Base-by-base conservation (phyloP, 2,329 filamentous ascomycete genomes). In the Madurella fahalii region DNA sequence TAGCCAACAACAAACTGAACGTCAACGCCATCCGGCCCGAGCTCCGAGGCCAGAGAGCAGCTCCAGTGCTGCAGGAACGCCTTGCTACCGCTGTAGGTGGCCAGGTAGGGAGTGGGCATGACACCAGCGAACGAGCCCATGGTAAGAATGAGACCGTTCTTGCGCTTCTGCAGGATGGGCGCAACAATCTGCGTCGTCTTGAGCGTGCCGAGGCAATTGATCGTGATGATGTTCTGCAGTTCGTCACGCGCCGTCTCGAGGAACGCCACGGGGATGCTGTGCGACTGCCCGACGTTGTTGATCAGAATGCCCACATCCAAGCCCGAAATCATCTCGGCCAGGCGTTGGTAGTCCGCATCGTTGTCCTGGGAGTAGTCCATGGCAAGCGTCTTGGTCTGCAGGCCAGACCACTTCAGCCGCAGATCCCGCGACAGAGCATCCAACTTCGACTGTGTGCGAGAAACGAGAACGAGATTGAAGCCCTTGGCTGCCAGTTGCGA, bases 1-100 rank as follows among this genome's bases (percentile, higher is more conserved):
- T 99, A 95, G 64, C 88, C 91, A 63, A 97, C 82, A 30, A 95
- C 86, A 47, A 97, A 83, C 72, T 97, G 86, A n/a, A 96, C 91
- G 60, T 90, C 86, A 40, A 99, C 84, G 54, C 90, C 89, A 64
- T 89, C 80, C 1, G 86, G 83, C 59, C 87, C 83, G 31, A 99
- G 81, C 73, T 99, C 94, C 13, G 86, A 82, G 1, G 87, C 89
- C 13, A 99, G 81, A 11, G 94, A 85, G 5, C 85, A 87, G 62
- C 89, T 96, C 94, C 94, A 99, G 68, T 95, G 87, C 74, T 97
- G 93, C 47, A 99, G 80, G 81, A 99, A 99, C 1, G 94, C 93
- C 76, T 99, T 99, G 82, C 88, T 94, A 62, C 94, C 94, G 43
- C 90, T 95, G 79, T 99, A 99, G 2, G 94, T 97, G 12, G 94